These are phyloP conservation scores for Phytophthora melonis DNA, from an alignment of 352 stramenopile species.

Conservation along the genomic window DNA sequence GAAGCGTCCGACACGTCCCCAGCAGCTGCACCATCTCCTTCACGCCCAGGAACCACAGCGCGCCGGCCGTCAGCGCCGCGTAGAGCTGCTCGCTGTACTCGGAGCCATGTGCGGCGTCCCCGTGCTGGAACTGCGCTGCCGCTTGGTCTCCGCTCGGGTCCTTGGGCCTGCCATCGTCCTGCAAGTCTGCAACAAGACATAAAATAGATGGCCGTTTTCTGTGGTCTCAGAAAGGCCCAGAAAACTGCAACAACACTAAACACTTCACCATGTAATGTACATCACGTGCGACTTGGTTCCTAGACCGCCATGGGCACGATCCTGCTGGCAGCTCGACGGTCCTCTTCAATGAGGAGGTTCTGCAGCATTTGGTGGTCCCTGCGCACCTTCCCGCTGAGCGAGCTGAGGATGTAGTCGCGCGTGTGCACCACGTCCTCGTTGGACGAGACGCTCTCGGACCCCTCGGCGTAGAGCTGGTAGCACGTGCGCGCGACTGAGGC, in stretches of 20 bases:
- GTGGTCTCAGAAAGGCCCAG: background rate
- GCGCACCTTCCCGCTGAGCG: slow-evolving; percentile 41
- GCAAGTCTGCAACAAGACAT: background rate
- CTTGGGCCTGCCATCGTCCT: slow-evolving; percentile 12
- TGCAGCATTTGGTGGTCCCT: slow-evolving; percentile 42
- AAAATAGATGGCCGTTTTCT: slow-evolving; percentile 10
- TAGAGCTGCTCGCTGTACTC: slow-evolving; percentile 37
- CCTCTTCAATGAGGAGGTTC: slow-evolving; percentile 42
- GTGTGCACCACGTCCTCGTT: slow-evolving; percentile 30
- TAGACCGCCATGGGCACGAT: slow-evolving; percentile 31
- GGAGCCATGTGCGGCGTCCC: background rate
- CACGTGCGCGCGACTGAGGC: slow-evolving; percentile 40
- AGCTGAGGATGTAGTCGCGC: slow-evolving; percentile 40
- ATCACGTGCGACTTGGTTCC: background rate
- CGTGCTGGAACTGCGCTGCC: slow-evolving; percentile 18
- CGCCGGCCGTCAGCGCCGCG: slow-evolving; percentile 29
- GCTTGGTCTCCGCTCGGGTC: slow-evolving; percentile 38
- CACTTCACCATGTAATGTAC: slow-evolving; percentile 23
- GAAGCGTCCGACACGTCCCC: slow-evolving; percentile 42
- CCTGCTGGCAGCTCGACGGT: slow-evolving; percentile 28
- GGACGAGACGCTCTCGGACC: slow-evolving; percentile 20
- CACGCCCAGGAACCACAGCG: slow-evolving; percentile 40
- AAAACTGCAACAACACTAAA: slow-evolving; percentile 5
- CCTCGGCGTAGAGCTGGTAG: slow-evolving; percentile 46
- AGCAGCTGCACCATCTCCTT: slow-evolving; percentile 38